phyloP scores from a whole-genome alignment of 106 monocot genomes.

The Allium cepa region DNA sequence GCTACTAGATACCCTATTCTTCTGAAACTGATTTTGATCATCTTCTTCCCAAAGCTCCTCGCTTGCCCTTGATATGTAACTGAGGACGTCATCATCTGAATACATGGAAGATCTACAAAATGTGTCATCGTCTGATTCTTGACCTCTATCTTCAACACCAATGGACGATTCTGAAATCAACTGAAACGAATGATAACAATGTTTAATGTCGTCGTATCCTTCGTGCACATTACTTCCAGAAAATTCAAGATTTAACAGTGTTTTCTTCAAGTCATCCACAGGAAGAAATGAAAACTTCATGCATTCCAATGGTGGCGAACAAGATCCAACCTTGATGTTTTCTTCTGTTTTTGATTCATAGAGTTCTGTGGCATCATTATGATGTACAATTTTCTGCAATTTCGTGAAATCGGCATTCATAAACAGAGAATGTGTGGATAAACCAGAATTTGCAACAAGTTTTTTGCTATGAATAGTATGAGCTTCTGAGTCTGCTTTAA shows the following conservation, averaged over 20 bases:
- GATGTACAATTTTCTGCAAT: conserved; percentile 17
- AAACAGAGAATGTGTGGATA: conserved; percentile 13
- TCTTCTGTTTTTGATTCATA: conserved; percentile 14
- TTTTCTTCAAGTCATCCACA: conserved; percentile 34
- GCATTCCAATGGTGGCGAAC: conserved; percentile 81
- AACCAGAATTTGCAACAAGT: conserved; percentile 3
- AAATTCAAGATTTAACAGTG: conserved; percentile 56
- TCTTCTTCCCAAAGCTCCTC: conserved; percentile 70
- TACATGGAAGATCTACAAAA: conserved; percentile 71
- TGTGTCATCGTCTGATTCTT: conserved; percentile 92
- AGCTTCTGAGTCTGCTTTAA: conserved; percentile 7
- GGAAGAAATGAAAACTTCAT: conserved; percentile 90
- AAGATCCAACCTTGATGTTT: conserved; percentile 21
- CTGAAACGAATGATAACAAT: conserved; percentile 73
- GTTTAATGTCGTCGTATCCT: conserved; percentile 24
- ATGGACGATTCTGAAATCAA: conserved; percentile 33
- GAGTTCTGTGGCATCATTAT: conserved; percentile 13
- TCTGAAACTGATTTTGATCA: conserved; percentile 17
- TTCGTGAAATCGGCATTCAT: conserved; percentile 13
- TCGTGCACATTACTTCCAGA: conserved; percentile 38
- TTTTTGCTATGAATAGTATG: neutral
- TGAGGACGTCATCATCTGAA: conserved; percentile 60
- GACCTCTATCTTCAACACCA: conserved; percentile 26
- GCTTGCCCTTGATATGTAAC: conserved; percentile 51
- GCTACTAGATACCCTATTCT: conserved; percentile 22